phyloP scores from a whole-genome alignment of 2,329 filamentous ascomycete genomes.

The Ophiocordyceps camponoti-floridani region DNA sequence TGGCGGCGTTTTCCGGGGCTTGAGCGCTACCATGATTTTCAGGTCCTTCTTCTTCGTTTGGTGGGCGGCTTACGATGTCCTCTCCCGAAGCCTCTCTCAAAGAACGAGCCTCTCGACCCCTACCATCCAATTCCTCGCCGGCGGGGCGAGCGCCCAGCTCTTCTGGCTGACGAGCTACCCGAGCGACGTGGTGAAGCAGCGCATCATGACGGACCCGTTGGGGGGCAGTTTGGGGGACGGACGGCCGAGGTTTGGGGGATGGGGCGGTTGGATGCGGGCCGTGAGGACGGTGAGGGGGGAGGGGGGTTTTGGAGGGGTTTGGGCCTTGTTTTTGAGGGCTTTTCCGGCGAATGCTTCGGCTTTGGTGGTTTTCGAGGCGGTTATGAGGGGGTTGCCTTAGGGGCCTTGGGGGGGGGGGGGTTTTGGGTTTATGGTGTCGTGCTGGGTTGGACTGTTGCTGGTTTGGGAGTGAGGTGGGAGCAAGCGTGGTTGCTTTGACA shows the following conservation, averaged over 20 bases:
- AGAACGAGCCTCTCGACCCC: conserved; percentile 66
- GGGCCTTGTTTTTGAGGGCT: conserved; percentile 75
- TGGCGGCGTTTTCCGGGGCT: conserved; percentile 66
- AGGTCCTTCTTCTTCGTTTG: conserved; percentile 92
- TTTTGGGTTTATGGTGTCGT: too few relatives aligned
- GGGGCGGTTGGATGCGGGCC: conserved; percentile 62
- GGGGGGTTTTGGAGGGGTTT: conserved; percentile 92
- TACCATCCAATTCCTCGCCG: conserved; percentile 91
- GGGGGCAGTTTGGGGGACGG: conserved; percentile 53
- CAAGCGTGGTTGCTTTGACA: too few relatives aligned
- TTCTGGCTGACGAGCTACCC: conserved; percentile 93
- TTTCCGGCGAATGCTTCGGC: conserved; percentile 95
- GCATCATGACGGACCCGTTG: conserved; percentile 89
- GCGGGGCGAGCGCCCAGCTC: conserved; percentile 77
- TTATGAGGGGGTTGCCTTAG: conserved; percentile 52
- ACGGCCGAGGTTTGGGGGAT: conserved; percentile 54
- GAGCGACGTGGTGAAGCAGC: conserved; percentile 84
- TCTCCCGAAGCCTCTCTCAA: conserved; percentile 48
- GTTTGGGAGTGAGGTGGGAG: too few relatives aligned
- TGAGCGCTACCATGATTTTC: conserved; percentile 73
- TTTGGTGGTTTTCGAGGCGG: conserved; percentile 79
- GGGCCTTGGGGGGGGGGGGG: too few relatives aligned
- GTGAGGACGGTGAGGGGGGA: conserved; percentile 57
- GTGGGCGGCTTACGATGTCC: conserved; percentile 90
- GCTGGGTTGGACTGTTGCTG: too few relatives aligned